These are phyloP conservation scores for Ormosia semicastrata DNA, from an alignment of 306 rosid species.

Conservation along the genomic window DNA sequence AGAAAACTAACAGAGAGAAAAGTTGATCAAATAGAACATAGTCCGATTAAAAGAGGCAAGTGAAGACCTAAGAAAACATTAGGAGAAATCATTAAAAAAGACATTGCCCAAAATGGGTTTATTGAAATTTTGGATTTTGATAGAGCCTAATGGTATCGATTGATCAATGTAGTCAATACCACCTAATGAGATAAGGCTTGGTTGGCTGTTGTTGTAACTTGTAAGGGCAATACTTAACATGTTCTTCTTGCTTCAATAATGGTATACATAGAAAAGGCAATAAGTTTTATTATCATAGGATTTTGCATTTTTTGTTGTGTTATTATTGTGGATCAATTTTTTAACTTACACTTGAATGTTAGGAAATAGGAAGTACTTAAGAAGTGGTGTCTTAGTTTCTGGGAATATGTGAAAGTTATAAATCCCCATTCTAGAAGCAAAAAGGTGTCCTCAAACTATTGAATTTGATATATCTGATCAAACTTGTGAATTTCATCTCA, in stretches of 20 bases:
- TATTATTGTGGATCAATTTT: background rate
- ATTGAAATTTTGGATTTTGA: too few relatives aligned
- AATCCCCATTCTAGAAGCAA: background rate
- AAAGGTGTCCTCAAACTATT: background rate
- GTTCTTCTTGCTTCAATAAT: slow-evolving; percentile 10
- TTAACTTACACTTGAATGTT: background rate
- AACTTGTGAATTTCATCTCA: background rate
- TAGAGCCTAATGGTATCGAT: too few relatives aligned
- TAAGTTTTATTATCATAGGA: background rate
- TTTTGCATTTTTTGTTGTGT: background rate
- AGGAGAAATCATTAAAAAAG: too few relatives aligned
- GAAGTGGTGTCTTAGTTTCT: background rate
- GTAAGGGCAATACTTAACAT: background rate
- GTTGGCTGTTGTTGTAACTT: background rate
- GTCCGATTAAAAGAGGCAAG: too few relatives aligned
- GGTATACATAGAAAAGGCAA: background rate
- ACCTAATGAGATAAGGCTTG: too few relatives aligned
- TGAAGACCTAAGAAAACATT: too few relatives aligned
- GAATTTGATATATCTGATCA: background rate
- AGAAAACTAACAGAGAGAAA: too few relatives aligned
- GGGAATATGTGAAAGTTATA: background rate
- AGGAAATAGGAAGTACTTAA: background rate
- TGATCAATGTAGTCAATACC: too few relatives aligned
- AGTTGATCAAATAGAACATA: too few relatives aligned
- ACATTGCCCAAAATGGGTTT: too few relatives aligned